These are phyloP conservation scores for Yamadazyma diospyri DNA, from an alignment of 1,139 yeast species.

Conservation along the genomic window DNA sequence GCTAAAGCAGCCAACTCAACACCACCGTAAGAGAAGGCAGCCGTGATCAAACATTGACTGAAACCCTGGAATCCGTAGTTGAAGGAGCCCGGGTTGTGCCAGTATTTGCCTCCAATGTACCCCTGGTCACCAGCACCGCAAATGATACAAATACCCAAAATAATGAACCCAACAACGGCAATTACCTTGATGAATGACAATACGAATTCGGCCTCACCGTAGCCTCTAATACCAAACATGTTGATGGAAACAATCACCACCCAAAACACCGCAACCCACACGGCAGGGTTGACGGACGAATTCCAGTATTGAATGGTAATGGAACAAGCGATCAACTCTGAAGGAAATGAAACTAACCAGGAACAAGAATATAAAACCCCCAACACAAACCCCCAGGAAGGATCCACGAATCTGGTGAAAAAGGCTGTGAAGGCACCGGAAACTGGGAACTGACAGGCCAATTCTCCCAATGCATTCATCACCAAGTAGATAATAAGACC, in stretches of 20 bases:
- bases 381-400: conserved; percentile 56
- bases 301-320: conserved; percentile 44
- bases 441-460: conserved; percentile 59
- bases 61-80: conserved; percentile 72
- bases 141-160: conserved; percentile 31
- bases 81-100: conserved; percentile 47
- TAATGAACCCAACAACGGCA: conserved; percentile 43
- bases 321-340: conserved; percentile 43
- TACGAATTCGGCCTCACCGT: conserved; percentile 44
- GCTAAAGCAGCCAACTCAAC: conserved; percentile 68
- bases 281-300: conserved; percentile 33
- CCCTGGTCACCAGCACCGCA: conserved; percentile 43
- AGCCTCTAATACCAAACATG: conserved; percentile 43
- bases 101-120: conserved; percentile 38
- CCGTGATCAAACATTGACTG: conserved; percentile 76
- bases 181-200: conserved; percentile 40
- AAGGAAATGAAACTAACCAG: conserved; percentile 44
- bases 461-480: conserved; percentile 58
- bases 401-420: conserved; percentile 58
- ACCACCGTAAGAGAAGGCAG: conserved; percentile 76
- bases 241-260: conserved; percentile 35
- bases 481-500: conserved; percentile 48
- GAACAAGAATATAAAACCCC: conserved; percentile 40
- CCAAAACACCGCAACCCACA: conserved; percentile 42
- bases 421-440: conserved; percentile 59